phyloP scores from a whole-genome alignment of 441 rosid genomes.

The Syzygium syzygioides region DNA sequence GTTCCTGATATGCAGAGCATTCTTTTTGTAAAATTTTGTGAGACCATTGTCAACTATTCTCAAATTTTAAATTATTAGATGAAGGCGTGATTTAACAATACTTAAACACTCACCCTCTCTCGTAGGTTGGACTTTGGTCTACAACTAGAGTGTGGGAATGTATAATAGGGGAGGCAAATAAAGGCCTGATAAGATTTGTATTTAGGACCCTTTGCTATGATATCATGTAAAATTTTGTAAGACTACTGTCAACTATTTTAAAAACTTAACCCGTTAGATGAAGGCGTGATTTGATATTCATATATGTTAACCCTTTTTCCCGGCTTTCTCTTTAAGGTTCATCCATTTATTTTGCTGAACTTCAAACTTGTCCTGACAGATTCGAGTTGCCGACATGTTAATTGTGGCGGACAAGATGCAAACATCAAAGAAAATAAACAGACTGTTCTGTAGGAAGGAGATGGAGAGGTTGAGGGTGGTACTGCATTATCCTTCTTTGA shows the following conservation, averaged over 20 bases:
- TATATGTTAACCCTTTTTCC: neutral
- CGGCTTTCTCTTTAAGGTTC: neutral
- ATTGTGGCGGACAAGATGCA: slow-evolving; percentile 56
- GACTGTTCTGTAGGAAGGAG: slow-evolving; percentile 46
- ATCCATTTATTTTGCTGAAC: neutral
- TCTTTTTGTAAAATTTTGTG: neutral
- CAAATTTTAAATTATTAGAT: neutral
- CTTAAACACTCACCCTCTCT: neutral
- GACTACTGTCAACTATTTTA: neutral
- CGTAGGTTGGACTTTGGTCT: neutral
- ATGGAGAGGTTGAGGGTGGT: slow-evolving; percentile 49
- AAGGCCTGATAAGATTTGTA: neutral
- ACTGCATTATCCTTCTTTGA: slow-evolving; percentile 40
- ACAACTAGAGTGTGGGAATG: neutral
- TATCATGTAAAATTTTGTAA: neutral
- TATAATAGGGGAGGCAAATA: neutral
- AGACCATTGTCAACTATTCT: neutral
- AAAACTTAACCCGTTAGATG: neutral
- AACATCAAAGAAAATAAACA: slow-evolving; percentile 24
- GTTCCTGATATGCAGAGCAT: neutral
- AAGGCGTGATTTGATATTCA: neutral
- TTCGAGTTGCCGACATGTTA: slow-evolving; percentile 51
- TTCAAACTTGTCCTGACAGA: slow-evolving; percentile 22
- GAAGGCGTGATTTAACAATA: neutral
- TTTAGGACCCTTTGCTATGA: neutral